A percentile compares a stretch with the other conserved stretches of the same genome.
Conservation (phyloP, 768 basidiomycete genomes). For the Lenzites betulinus region DNA sequence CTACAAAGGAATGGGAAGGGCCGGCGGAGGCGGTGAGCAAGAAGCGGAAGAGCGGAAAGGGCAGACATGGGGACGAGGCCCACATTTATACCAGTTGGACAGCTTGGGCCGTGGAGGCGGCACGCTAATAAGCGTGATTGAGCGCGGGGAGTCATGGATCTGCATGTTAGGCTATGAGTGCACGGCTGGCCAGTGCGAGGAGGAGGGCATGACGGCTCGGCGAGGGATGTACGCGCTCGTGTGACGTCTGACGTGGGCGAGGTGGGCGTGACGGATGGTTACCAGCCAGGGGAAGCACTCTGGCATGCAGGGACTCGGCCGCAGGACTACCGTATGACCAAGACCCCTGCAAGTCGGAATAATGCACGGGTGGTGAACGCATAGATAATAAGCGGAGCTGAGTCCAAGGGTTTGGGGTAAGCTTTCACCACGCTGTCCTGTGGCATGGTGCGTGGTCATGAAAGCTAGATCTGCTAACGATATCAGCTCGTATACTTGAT, state of each 20-base stretch:
- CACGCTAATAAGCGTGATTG: background rate
- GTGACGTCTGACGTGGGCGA: constrained; percentile 1
- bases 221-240: background rate
- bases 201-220: background rate
- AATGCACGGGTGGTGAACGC: background rate
- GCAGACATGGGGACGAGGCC: background rate
- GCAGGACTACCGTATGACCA: background rate
- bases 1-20: background rate
- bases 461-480: too few relatives aligned
- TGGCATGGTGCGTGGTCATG: too few relatives aligned
- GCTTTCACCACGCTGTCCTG: too few relatives aligned
- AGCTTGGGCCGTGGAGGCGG: background rate
- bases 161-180: background rate
- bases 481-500: too few relatives aligned
- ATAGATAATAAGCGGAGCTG: too few relatives aligned
- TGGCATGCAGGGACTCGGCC: background rate
- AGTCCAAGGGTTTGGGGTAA: too few relatives aligned
- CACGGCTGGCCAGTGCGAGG: background rate
- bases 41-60: background rate
- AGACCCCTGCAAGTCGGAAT: background rate
- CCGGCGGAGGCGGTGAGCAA: background rate
- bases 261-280: constrained; percentile 8
- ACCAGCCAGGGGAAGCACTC: background rate
- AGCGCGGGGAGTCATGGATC: background rate
- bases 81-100: background rate